Conservation (phyloP, 2,329 filamentous ascomycete genomes). For the Pseudogymnoascus sp. region DNA sequence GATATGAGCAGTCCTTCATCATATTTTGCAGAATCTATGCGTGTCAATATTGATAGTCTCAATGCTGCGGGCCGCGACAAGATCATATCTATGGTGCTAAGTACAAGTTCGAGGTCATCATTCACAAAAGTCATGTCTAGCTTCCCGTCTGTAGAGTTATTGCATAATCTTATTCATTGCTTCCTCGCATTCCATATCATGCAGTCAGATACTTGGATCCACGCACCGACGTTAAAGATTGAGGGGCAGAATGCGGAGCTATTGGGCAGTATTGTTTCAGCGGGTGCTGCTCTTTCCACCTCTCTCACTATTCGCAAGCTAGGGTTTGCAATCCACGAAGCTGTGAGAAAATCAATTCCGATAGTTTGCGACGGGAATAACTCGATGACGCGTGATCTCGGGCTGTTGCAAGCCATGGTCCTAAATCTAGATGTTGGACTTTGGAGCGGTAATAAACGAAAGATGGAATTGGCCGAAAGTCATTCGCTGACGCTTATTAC, state of each 20-base stretch:
- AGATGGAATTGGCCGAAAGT: slow-evolving; percentile 52
- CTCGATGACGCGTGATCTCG: slow-evolving; percentile 40
- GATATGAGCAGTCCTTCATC: neutral
- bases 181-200: slow-evolving; percentile 13
- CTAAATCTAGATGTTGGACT: slow-evolving; percentile 44
- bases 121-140: slow-evolving; percentile 12
- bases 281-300: slow-evolving; percentile 14
- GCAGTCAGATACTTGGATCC: slow-evolving; percentile 17
- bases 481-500: slow-evolving; percentile 46
- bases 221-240: slow-evolving; percentile 14
- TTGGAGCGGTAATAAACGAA: slow-evolving; percentile 50
- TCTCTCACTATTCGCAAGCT: slow-evolving; percentile 16
- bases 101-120: slow-evolving; percentile 4
- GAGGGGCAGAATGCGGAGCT: slow-evolving; percentile 9
- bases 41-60: neutral
- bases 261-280: slow-evolving; percentile 14
- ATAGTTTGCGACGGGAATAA: slow-evolving; percentile 40
- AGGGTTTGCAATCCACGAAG: slow-evolving; percentile 21
- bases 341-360: slow-evolving; percentile 13
- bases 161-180: slow-evolving; percentile 16
- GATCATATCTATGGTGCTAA: slow-evolving; percentile 18
- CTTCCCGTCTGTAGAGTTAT: slow-evolving; percentile 18
- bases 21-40: neutral
- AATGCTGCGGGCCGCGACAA: slow-evolving; percentile 11
- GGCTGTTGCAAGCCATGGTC: slow-evolving; percentile 42